These are phyloP conservation scores for Puccinia polysora DNA, from an alignment of 1,284 basidiomycete species.

Conservation along the genomic window DNA sequence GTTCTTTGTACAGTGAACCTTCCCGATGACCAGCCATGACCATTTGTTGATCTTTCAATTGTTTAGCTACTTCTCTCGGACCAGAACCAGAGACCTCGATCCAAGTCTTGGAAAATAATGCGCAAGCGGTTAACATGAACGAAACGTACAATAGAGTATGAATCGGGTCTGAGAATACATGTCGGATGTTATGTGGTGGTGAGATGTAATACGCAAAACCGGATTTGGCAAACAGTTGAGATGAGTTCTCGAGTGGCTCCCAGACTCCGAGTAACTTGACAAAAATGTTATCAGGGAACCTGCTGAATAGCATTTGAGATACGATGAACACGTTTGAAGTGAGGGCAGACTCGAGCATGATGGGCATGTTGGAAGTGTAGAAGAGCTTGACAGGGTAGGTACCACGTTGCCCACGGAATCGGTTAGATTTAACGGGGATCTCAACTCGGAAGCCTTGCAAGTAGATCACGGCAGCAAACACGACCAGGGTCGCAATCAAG, in stretches of 20 bases:
- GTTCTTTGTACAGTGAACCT: conserved; percentile 96
- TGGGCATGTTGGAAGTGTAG: conserved; percentile 99
- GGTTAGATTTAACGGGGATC: conserved; percentile 95
- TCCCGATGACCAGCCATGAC: conserved; percentile 98
- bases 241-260: conserved; percentile 93
- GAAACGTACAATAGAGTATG: conserved; percentile 86
- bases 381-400: conserved; percentile 97
- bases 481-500: conserved; percentile 80
- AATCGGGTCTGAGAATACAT: conserved; percentile 82
- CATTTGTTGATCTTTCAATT: conserved; percentile 98
- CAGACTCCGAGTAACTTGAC: conserved; percentile 87
- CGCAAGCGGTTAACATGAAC: conserved; percentile 90
- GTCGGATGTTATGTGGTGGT: conserved; percentile 82
- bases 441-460: conserved; percentile 98
- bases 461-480: conserved; percentile 95
- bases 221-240: conserved; percentile 80
- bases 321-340: conserved; percentile 94
- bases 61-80: conserved; percentile 91
- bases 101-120: conserved; percentile 98
- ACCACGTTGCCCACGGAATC: conserved; percentile 89
- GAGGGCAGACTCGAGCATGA: conserved; percentile 94
- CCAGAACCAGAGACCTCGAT: conserved; percentile 96
- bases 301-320: conserved; percentile 84
- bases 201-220: conserved; percentile 98
- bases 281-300: conserved; percentile 87